Conservation (phyloP, 2,329 filamentous ascomycete genomes). For the Botryotinia globosa region DNA sequence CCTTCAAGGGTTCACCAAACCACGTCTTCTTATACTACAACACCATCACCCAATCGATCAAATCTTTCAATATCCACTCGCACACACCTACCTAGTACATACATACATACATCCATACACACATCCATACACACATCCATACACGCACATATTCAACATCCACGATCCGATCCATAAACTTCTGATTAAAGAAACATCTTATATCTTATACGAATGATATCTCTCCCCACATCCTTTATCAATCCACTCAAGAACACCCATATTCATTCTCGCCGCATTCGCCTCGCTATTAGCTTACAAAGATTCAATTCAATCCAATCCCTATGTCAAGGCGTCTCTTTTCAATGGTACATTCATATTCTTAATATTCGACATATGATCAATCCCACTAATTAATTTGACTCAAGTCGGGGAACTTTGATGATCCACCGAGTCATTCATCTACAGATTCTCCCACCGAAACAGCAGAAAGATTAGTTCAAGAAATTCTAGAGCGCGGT, state of each 20-base stretch:
- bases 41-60: neutral
- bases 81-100: neutral
- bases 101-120: too few species aligned
- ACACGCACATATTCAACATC: neutral
- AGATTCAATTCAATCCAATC: neutral
- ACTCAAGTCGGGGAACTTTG: constrained; percentile 34
- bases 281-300: neutral
- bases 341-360: constrained; percentile 31
- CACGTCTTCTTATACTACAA: neutral
- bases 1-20: neutral
- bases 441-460: constrained; percentile 31
- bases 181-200: neutral
- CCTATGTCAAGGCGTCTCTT: constrained; percentile 30
- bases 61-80: neutral
- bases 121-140: neutral
- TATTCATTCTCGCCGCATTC: neutral
- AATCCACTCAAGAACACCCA: neutral
- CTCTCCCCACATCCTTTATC: neutral
- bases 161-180: neutral
- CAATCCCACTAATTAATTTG: constrained; percentile 4
- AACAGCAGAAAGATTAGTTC: constrained; percentile 39
- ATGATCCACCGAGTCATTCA: constrained; percentile 29
- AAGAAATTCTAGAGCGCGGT: constrained; percentile 42
- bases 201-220: neutral
- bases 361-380: neutral